Evolutionary conservation across 2,329 filamentous ascomycete species (phyloP), one percentile per base, ranked within the genome.

Genomic region (Calonectria montana): DNA sequence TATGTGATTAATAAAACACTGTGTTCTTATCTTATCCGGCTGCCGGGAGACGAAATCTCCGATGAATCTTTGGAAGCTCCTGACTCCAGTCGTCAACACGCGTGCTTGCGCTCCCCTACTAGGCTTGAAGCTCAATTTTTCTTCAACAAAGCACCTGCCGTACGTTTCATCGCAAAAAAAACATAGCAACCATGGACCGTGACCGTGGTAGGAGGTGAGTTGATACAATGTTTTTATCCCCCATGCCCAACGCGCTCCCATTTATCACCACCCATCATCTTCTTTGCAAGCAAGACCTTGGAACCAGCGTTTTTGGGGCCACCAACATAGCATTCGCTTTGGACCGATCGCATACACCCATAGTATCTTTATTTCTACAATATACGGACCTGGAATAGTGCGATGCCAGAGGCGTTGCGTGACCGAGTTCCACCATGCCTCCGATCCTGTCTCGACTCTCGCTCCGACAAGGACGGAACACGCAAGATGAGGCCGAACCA

Each of bases 121-220:
- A 61, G 65, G 21, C 37, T 66, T 41, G 61, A 72, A 66, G 48
- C 25, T 50, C 67, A 35, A 37, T n/a, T 43, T 55, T 59, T 59
- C 29, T 48, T 10, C 27, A 48, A 59, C 65, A 62, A 66, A 67
- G 70, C 68, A 68, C 69, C 31, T 77, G 59, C 71, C 67, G 47
- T 68, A 25, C 53, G 43, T 67, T 67, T 65, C n/a, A 48, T 47
- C 57, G 43, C 41, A 53, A 27, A 64, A 27, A 64, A 21, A 29
- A 39, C 21, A 67, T 21, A 67, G 63, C 62, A 68, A 74, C 41
- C 13, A 84, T 84, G 82, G 82, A 84, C 71, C 82, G 83, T 64
- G 83, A 84, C 71, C 81, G 83, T 68, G 82, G 83, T 72, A 76
- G 83, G 62, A 83, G 83, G 84, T 85, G 73, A 79, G 81, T 72